Percentiles rank a stretch among this genome's conserved stretches.
These are phyloP conservation scores for Corallochytrium limacisporum DNA, from an alignment of 78 protist species.

Conservation along the genomic window DNA sequence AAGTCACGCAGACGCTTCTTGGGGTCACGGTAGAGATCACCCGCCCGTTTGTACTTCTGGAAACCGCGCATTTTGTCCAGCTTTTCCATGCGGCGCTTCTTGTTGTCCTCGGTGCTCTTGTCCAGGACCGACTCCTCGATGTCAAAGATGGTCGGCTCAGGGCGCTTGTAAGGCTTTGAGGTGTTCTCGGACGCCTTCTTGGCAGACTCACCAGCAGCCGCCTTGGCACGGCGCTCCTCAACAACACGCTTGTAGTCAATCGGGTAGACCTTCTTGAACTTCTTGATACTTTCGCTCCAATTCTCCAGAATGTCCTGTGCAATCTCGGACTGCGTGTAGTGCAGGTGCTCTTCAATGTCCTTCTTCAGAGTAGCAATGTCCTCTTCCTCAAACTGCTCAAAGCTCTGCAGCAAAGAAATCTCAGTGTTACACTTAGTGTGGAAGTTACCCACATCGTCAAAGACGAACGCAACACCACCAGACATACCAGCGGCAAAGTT, in stretches of 20 bases:
- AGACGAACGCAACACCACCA: slow-evolving; percentile 67
- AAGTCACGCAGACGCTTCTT: slow-evolving; percentile 42
- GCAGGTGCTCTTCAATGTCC: slow-evolving; percentile 10
- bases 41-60: slow-evolving; percentile 41
- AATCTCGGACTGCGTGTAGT: slow-evolving; percentile 22
- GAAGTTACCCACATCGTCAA: slow-evolving; percentile 26
- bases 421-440: slow-evolving; percentile 7
- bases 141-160: neutral
- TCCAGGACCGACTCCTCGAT: neutral
- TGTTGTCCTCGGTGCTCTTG: neutral
- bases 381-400: slow-evolving; percentile 9
- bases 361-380: slow-evolving; percentile 1
- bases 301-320: slow-evolving; percentile 20
- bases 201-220: neutral
- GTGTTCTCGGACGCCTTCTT: neutral
- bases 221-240: neutral
- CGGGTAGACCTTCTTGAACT: slow-evolving; percentile 43
- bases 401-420: slow-evolving; percentile 8
- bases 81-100: neutral
- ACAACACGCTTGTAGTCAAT: slow-evolving; percentile 36
- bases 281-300: slow-evolving; percentile 1
- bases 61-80: slow-evolving; percentile 46
- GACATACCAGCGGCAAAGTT: slow-evolving; percentile 80
- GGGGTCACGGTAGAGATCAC: slow-evolving; percentile 37
- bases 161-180: neutral